Evolutionary conservation across 2,329 filamentous ascomycete species (phyloP).

Genomic region (Sporothrix pallida): DNA sequence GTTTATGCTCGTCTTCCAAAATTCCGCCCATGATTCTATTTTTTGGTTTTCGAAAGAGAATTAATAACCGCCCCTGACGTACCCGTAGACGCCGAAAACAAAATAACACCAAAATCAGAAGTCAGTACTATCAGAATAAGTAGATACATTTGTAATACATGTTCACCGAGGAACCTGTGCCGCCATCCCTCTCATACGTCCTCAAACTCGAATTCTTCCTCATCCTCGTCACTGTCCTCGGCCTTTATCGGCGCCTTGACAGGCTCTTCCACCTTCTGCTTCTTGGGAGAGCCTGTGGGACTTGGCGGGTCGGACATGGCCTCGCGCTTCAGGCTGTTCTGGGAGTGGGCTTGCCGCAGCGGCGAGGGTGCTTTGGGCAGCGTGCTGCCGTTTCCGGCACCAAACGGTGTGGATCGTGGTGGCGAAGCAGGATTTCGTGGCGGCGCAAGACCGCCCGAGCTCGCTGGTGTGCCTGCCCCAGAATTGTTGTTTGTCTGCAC

Average conservation of each 20-base stretch:
- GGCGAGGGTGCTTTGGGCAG: slow-evolving; percentile 40
- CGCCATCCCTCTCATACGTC: slow-evolving; percentile 53
- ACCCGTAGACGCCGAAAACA: slow-evolving; percentile 19
- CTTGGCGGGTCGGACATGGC: slow-evolving; percentile 41
- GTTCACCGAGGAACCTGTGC: background rate
- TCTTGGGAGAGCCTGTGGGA: slow-evolving; percentile 56
- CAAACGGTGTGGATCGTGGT: slow-evolving; percentile 14
- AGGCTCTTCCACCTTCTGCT: slow-evolving; percentile 61
- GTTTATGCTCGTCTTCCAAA: slow-evolving; percentile 1
- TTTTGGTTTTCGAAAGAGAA: slow-evolving; percentile 3
- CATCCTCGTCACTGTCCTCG: slow-evolving; percentile 57
- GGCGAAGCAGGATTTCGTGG: slow-evolving; percentile 34
- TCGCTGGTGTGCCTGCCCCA: slow-evolving; percentile 44
- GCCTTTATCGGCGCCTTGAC: slow-evolving; percentile 37
- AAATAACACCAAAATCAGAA: background rate
- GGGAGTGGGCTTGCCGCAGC: slow-evolving; percentile 40
- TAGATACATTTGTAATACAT: slow-evolving; percentile 15
- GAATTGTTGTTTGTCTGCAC: slow-evolving; percentile 48
- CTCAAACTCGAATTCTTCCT: slow-evolving; percentile 64
- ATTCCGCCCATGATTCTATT: slow-evolving; percentile 7
- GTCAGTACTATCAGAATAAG: background rate
- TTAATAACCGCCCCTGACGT: slow-evolving; percentile 13
- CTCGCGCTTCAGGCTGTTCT: slow-evolving; percentile 47
- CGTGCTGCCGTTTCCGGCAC: slow-evolving; percentile 23
- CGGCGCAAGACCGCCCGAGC: slow-evolving; percentile 27